These are phyloP conservation scores for Yamadazyma aaseri DNA, from an alignment of 1,139 yeast species.

Conservation along the genomic window DNA sequence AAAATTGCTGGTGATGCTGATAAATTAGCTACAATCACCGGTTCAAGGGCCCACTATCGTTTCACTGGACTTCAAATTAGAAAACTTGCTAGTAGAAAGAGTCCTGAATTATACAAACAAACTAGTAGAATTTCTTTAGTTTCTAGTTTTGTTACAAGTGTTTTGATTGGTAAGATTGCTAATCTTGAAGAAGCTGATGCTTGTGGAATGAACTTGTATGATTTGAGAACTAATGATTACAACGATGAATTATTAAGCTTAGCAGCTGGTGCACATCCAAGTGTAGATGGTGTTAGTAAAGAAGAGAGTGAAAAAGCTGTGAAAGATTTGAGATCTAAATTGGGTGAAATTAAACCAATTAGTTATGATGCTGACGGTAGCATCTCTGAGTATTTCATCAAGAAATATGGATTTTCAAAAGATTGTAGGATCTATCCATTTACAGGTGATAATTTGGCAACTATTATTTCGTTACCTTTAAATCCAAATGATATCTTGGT, in stretches of 20 bases:
- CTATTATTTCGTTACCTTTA: slow-evolving; percentile 79
- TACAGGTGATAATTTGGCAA: slow-evolving; percentile 91
- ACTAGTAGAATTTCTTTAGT: slow-evolving; percentile 71
- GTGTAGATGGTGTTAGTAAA: slow-evolving; percentile 29
- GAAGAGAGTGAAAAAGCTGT: slow-evolving; percentile 28
- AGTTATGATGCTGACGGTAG: slow-evolving; percentile 40
- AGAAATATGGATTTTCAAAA: slow-evolving; percentile 58
- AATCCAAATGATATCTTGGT: slow-evolving; percentile 73
- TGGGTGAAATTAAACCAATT: slow-evolving; percentile 53
- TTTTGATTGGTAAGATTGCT: slow-evolving; percentile 63
- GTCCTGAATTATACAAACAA: slow-evolving; percentile 51
- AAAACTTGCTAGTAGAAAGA: slow-evolving; percentile 55
- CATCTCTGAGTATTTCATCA: slow-evolving; percentile 58
- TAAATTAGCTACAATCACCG: slow-evolving; percentile 65
- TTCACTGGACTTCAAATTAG: slow-evolving; percentile 90
- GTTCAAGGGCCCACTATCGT: slow-evolving; percentile 85
- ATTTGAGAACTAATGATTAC: slow-evolving; percentile 53
- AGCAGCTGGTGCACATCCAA: slow-evolving; percentile 50
- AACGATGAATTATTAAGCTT: slow-evolving; percentile 51
- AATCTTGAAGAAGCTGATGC: slow-evolving; percentile 82
- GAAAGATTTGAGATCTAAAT: slow-evolving; percentile 40
- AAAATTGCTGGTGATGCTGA: slow-evolving; percentile 61
- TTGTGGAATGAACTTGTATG: slow-evolving; percentile 89
- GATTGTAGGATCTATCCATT: slow-evolving; percentile 63
- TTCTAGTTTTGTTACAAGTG: slow-evolving; percentile 73